Conservation (phyloP, 2,329 filamentous ascomycete genomes). For the Talaromyces sp. region DNA sequence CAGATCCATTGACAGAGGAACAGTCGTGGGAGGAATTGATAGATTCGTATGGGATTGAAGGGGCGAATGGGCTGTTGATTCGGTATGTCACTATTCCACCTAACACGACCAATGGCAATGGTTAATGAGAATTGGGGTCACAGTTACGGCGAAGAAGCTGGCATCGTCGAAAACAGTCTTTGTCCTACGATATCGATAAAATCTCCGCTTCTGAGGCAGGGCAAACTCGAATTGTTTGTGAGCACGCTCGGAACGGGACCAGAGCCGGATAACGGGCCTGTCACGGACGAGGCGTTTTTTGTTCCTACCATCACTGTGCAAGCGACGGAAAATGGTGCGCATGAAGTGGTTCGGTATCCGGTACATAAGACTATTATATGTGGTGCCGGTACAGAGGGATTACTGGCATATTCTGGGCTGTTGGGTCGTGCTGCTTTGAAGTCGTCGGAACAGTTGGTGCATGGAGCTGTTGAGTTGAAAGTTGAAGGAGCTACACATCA, state of each 20-base stretch:
- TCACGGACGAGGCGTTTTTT: constrained; percentile 62
- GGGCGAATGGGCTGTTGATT: constrained; percentile 60
- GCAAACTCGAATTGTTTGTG: constrained; percentile 60
- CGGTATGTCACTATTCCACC: constrained; percentile 33
- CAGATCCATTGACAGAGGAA: constrained; percentile 63
- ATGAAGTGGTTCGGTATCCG: constrained; percentile 69
- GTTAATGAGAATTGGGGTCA: background rate
- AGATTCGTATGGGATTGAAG: constrained; percentile 46
- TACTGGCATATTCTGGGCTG: constrained; percentile 41
- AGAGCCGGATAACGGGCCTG: constrained; percentile 48
- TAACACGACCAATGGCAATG: background rate
- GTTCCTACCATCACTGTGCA: constrained; percentile 71
- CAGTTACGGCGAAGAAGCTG: constrained; percentile 54
- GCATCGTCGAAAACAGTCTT: constrained; percentile 48
- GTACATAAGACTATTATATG: constrained; percentile 79
- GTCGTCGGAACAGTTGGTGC: constrained; percentile 31
- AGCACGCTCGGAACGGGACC: constrained; percentile 51
- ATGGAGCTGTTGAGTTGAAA: constrained; percentile 43
- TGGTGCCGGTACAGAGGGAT: constrained; percentile 67
- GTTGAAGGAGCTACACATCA: constrained; percentile 39
- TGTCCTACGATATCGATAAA: constrained; percentile 56
- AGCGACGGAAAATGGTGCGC: constrained; percentile 60
- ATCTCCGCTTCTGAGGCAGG: constrained; percentile 53
- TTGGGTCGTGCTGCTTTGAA: constrained; percentile 31
- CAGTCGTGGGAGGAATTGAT: constrained; percentile 66